Base-by-base conservation (phyloP, 768 basidiomycete genomes). In the Mycena rebaudengoi region DNA sequence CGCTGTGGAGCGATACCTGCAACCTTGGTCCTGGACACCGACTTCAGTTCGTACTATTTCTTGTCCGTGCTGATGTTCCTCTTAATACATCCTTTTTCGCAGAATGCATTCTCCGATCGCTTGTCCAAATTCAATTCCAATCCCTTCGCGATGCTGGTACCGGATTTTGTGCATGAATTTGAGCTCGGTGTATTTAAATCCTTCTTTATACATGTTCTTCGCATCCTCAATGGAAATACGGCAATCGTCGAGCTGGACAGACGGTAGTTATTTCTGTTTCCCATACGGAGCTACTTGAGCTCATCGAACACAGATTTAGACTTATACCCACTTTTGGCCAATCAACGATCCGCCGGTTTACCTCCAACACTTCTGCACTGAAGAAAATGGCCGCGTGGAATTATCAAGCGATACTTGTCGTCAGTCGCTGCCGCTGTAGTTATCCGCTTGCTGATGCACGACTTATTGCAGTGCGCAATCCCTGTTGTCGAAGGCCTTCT, bases 101-200 rank as follows among this genome's bases (percentile, higher is more conserved):
- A 82, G 81, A 82, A 80, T 46, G 60, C 76, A 4, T 78, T 83
- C 53, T 74, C 74, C 0, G 64, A 70, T 0, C 25, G 26, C 0
- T 61, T 79, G 2, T 45, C 46, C 2, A 20, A 55, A 4, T 29
- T 73, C 6, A 70, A 68, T 1, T 73, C 72, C 26, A 62, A 78
- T 33, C 20, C 74, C 3, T 78, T 63, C 45, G 20, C 0, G 0
- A 70, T 76, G 14, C 70, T 82, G 0, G 67, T 75, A 0, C 68
- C 72, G 0, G 79, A 84, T 48, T 64, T 83, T 14, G 40, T 84
- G 58, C 82, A 83, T 33, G 78, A 83, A 40, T 71, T 79, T 30
- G 79, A 83, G 50, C 65, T 82, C 0, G 81, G 83, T 0, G 69
- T 78, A 0, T 82, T 79, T 71, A 80, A 81, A 51, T 40, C 60